These are phyloP conservation scores for Centaurea solstitialis DNA, from an alignment of 129 eudicot species.

Conservation along the genomic window DNA sequence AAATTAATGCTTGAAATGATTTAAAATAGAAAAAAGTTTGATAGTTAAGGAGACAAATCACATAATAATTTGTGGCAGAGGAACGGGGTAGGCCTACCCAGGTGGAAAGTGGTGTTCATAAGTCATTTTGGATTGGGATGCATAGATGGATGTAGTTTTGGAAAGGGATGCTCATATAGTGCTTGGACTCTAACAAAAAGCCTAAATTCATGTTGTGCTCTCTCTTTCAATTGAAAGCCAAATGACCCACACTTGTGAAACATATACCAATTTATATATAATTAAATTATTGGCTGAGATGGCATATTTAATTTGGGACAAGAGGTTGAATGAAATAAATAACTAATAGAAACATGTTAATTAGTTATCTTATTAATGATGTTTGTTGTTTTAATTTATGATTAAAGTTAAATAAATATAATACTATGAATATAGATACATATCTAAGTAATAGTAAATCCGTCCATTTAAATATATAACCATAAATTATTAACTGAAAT, in stretches of 20 bases:
- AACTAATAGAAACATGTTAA: neutral
- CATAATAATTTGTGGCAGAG: neutral
- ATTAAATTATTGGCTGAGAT: no score
- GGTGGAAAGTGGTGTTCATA: neutral
- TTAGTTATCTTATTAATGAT: no score
- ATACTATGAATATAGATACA: neutral
- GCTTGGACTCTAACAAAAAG: neutral
- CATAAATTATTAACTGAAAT: neutral
- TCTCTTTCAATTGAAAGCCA: neutral
- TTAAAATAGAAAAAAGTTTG: neutral
- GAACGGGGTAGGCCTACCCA: neutral
- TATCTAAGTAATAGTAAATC: neutral
- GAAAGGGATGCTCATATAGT: neutral
- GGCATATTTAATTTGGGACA: neutral
- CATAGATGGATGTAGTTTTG: neutral
- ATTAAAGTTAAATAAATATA: no score
- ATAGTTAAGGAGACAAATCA: neutral
- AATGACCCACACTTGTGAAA: neutral
- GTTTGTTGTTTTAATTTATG: no score
- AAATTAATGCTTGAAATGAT: neutral
- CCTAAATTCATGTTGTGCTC: neutral
- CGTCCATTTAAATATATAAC: no score
- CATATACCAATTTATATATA: neutral
- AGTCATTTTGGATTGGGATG: neutral
- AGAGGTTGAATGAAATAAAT: neutral